A percentile compares a stretch with the other conserved stretches of the same genome.
These are phyloP conservation scores for Microdochium nivale DNA, from an alignment of 2,329 filamentous ascomycete species.

Conservation along the genomic window DNA sequence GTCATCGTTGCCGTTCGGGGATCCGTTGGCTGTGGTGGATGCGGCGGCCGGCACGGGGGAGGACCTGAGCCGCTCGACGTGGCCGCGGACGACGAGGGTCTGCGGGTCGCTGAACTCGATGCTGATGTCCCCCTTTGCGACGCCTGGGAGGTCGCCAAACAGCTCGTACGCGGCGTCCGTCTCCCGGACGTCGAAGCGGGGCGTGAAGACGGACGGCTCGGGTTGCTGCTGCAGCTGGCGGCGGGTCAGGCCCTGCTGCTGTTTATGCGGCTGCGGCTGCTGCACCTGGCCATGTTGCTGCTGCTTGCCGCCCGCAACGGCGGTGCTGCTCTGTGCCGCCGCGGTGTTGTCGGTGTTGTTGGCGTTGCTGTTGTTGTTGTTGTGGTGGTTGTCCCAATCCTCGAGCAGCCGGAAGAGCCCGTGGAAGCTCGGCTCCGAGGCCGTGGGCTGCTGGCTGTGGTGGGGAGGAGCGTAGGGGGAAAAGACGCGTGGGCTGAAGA, in stretches of 20 bases:
- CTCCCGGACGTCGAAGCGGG: slow-evolving; percentile 73
- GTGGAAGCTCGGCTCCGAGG: slow-evolving; percentile 34
- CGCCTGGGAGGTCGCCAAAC: slow-evolving; percentile 70
- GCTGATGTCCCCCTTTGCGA: slow-evolving; percentile 63
- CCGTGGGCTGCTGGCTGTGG: slow-evolving; percentile 13
- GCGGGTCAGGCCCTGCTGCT: slow-evolving; percentile 4
- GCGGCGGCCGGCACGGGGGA: no score
- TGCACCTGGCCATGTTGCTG: no score
- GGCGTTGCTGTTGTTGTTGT: slow-evolving; percentile 9
- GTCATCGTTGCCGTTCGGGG: slow-evolving; percentile 21
- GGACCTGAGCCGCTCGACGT: slow-evolving; percentile 55
- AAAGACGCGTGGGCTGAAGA: not conserved
- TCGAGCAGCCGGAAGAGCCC: slow-evolving; percentile 58
- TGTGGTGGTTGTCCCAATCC: slow-evolving; percentile 51
- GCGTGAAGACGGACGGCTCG: slow-evolving; percentile 50
- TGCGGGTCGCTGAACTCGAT: slow-evolving; percentile 74
- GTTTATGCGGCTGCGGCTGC: slow-evolving; percentile 13
- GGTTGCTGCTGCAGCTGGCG: not conserved
- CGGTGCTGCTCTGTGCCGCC: no score
- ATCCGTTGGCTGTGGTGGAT: slow-evolving; percentile 27
- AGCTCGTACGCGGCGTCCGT: slow-evolving; percentile 61
- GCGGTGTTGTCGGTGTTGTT: slow-evolving; percentile 1
- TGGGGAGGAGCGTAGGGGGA: slow-evolving; percentile 16
- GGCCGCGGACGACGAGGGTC: slow-evolving; percentile 64
- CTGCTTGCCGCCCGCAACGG: no score